phyloP scores from a whole-genome alignment of 179 eudicot species.

The Spinacia oleracea region DNA sequence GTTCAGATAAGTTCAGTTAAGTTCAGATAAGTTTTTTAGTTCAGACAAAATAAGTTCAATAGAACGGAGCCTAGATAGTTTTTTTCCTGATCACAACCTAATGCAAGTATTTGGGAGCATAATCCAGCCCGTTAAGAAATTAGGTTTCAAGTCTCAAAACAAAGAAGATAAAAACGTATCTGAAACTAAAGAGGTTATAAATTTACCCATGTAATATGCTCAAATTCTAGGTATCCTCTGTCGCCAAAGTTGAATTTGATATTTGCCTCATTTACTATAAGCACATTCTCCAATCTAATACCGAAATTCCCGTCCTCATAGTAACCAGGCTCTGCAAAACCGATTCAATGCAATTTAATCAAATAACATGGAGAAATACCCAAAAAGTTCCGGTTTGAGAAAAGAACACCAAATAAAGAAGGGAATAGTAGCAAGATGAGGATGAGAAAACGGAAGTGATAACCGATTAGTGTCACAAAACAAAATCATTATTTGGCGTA shows the following conservation, averaged over 20 bases:
- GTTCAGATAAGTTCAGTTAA: no score
- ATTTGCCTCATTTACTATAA: conserved; percentile 74
- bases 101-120: background rate
- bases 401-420: background rate
- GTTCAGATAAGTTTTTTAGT: no score
- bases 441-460: background rate
- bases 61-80: no score
- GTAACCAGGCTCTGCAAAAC: conserved; percentile 85
- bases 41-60: no score
- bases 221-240: conserved; percentile 81
- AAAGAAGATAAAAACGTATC: background rate
- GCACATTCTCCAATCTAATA: conserved; percentile 92
- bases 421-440: background rate
- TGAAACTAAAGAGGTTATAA: conserved; percentile 9
- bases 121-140: background rate
- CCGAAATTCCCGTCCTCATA: conserved; percentile 95
- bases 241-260: conserved; percentile 85
- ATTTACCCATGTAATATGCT: conserved; percentile 94
- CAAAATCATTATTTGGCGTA: background rate
- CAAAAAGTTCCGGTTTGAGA: background rate
- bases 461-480: no score
- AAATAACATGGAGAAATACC: background rate
- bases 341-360: background rate
- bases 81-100: no score
- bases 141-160: background rate